phyloP scores from a whole-genome alignment of 495 filamentous ascomycete species.

The Apodospora peruviana region DNA sequence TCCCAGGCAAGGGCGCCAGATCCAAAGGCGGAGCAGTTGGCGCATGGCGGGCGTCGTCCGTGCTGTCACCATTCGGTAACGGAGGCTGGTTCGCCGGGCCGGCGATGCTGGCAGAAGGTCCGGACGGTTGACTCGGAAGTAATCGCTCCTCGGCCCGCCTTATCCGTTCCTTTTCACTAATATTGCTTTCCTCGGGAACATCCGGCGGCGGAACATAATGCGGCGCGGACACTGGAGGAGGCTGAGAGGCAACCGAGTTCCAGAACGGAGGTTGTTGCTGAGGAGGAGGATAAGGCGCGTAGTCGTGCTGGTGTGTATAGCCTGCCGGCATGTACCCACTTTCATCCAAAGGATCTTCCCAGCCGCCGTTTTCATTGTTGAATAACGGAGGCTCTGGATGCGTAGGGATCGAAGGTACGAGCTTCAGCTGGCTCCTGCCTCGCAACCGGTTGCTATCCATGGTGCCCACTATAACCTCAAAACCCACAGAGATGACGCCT shows the following conservation, averaged over 20 bases:
- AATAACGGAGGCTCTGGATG: conserved; percentile 11
- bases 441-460: conserved; percentile 64
- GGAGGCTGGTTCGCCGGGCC: conserved; percentile 42
- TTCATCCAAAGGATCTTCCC: conserved; percentile 7
- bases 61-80: conserved; percentile 27
- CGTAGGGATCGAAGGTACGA: conserved; percentile 18
- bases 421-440: conserved; percentile 40
- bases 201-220: conserved; percentile 51
- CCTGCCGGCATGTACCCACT: conserved; percentile 12
- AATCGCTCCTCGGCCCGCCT: conserved; percentile 62
- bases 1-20: neutral
- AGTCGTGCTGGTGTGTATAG: conserved; percentile 22
- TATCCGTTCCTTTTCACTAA: conserved; percentile 65
- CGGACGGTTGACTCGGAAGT: conserved; percentile 60
- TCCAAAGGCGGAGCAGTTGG: neutral
- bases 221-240: conserved; percentile 20
- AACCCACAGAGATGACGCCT: conserved; percentile 73
- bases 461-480: conserved; percentile 86
- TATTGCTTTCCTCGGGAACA: conserved; percentile 42
- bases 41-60: conserved; percentile 30
- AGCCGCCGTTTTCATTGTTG: conserved; percentile 13
- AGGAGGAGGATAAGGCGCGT: conserved; percentile 14
- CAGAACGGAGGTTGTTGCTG: conserved; percentile 16
- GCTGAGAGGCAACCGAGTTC: conserved; percentile 10
- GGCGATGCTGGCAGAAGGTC: conserved; percentile 13